Conservation (phyloP, 805 yeast species). For the Kazachstania africana region DNA sequence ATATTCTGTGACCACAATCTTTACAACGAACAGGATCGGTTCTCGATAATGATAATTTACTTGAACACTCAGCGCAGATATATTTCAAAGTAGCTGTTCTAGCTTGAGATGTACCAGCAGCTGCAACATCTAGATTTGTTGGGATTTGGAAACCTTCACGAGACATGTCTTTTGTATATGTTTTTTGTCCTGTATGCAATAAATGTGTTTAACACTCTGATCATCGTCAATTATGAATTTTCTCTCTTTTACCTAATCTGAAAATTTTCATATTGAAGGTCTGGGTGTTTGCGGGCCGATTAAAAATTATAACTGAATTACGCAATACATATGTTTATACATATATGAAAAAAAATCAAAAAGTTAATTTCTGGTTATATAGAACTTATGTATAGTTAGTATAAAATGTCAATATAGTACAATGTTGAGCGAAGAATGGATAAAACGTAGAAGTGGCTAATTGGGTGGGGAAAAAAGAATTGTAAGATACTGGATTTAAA, state of each 20-base stretch:
- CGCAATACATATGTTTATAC: no score
- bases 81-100: constrained; percentile 80
- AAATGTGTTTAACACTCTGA: neutral
- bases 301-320: no score
- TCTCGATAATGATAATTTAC: constrained; percentile 74
- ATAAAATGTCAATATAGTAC: no score
- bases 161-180: constrained; percentile 32
- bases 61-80: constrained; percentile 94
- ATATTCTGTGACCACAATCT: constrained; percentile 96
- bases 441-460: neutral
- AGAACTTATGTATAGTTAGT: no score
- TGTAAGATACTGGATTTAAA: no score
- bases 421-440: neutral
- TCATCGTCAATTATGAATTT: neutral
- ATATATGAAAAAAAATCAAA: no score
- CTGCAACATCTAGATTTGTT: constrained; percentile 72
- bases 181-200: neutral
- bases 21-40: constrained; percentile 97
- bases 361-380: no score
- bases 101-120: constrained; percentile 59
- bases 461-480: neutral
- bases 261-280: no score
- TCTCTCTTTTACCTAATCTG: neutral
- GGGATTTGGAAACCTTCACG: constrained; percentile 89
- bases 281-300: no score